Base-by-base conservation (phyloP, 768 basidiomycete species). In the Calocybe cyanea region DNA sequence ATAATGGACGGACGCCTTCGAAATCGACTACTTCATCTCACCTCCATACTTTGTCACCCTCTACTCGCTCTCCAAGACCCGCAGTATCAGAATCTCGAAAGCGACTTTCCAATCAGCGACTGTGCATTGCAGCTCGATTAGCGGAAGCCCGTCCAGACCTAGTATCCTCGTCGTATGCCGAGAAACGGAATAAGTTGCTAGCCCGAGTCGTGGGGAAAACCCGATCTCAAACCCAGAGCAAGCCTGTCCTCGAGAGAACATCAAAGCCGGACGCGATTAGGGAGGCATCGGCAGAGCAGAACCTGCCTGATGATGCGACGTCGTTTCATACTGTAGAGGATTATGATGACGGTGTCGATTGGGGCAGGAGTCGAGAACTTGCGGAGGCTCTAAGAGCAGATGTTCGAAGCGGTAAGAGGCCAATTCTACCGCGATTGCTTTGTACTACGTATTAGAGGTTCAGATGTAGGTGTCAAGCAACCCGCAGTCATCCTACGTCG, bases 71-170 rank as follows among this genome's bases (percentile, higher is more conserved):
- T 18, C 17, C 17, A 25, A 14, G 7, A 13, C 5, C n/a, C 19
- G 20, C 19, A 11, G 43, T 48, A 2, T 32, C 32, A 17, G 41
- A 46, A 21, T 49, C 32, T 38, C 49, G 48, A 2, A 51, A 50
- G 32, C 47, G 54, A 30, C 37, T 51, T 4, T 52, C 54, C n/a
- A 44, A 47, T 10, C 46, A 56, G 15, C 59, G 66, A 15, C 43
- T 66, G 8, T 39, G 57, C 4, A 65, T 64, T 32, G 70, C 69
- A 0, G 69, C 74, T 30, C 70, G 67, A 25, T 59, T 80, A 13
- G 66, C 69, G 3, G 56, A 53, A 11, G 74, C 73, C 9, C 68
- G 70, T 20, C 78, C 77, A 2, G 67, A 73, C 43, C 63, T 69
- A 7, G 67, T 71, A 1, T 56, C 57, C 6, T 54, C 63, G 2